These are phyloP conservation scores for Secale cereale DNA, from an alignment of 176 grass and related monocot genomes.

Conservation along the genomic window DNA sequence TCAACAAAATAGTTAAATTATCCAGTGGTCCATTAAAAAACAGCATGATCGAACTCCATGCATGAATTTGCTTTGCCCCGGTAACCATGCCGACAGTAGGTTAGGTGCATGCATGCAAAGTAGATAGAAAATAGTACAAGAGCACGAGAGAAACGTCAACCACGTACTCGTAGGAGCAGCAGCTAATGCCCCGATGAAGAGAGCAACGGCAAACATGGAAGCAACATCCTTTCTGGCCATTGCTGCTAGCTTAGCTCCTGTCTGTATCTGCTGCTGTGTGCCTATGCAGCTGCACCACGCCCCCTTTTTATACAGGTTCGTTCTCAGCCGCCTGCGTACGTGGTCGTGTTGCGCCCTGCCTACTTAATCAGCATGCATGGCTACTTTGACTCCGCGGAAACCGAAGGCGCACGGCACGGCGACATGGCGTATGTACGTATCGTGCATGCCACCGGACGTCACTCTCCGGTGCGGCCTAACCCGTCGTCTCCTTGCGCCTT, in stretches of 20 bases:
- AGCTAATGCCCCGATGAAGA: conserved; percentile 39
- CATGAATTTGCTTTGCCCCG: no score
- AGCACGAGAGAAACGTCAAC: not conserved
- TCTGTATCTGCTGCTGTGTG: not conserved
- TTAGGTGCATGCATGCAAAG: not conserved
- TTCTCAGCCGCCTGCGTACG: not conserved
- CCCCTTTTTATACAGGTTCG: conserved; percentile 16
- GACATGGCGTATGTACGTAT: not conserved
- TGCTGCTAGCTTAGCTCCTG: no score
- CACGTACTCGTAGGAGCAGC: conserved; percentile 38
- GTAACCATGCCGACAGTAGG: no score
- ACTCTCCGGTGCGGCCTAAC: conserved; percentile 7
- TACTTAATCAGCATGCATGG: no score
- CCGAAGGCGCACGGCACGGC: not conserved
- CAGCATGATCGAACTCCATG: no score
- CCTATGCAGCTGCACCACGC: not conserved
- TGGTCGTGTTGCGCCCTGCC: not conserved
- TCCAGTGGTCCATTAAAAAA: no score
- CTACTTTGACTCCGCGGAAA: not conserved
- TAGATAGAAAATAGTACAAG: not conserved
- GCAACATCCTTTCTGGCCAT: conserved; percentile 16
- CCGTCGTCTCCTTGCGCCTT: not conserved
- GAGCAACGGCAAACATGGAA: conserved; percentile 21
- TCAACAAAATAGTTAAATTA: no score
- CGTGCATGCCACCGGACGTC: not conserved